Evolutionary conservation across 1,139 yeast species (phyloP).

Genomic region (Pichia sp.): DNA sequence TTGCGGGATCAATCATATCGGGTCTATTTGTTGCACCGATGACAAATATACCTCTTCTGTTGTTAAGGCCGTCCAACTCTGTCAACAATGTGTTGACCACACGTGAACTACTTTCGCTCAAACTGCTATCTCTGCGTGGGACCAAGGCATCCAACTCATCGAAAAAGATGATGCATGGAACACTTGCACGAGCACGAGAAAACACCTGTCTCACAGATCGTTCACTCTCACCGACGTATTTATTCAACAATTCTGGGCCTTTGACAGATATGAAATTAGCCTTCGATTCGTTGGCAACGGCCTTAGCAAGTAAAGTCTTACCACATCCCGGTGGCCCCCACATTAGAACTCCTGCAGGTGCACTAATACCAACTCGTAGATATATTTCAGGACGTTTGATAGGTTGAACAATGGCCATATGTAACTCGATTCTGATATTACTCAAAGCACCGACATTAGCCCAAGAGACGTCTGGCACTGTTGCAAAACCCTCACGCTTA

Average conservation of each 20-base stretch:
- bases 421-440: conserved; percentile 78
- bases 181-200: conserved; percentile 88
- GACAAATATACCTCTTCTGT: conserved; percentile 87
- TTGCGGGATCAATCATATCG: conserved; percentile 97
- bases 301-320: conserved; percentile 90
- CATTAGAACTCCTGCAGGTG: conserved; percentile 93
- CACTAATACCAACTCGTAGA: conserved; percentile 86
- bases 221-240: conserved; percentile 95
- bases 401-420: conserved; percentile 97
- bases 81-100: conserved; percentile 93
- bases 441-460: conserved; percentile 86
- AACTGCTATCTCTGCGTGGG: conserved; percentile 83
- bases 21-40: conserved; percentile 97
- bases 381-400: conserved; percentile 88
- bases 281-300: conserved; percentile 94
- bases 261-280: conserved; percentile 93
- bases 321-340: conserved; percentile 99
- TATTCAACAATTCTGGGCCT: conserved; percentile 91
- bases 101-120: conserved; percentile 86
- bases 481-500: conserved; percentile 97
- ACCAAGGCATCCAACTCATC: conserved; percentile 96
- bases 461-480: conserved; percentile 98
- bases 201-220: conserved; percentile 93
- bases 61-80: conserved; percentile 90
- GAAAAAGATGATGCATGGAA: conserved; percentile 92